Evolutionary conservation across 306 rosid species (phyloP).

Genomic region (barrel medic (Medicago truncatula)): MtrunA17r5.0-ANR NC_053042.1:15797501-15798000

Average conservation of each 20-base stretch:
- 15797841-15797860: not conserved
- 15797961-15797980: not conserved
- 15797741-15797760: not conserved
- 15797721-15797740: not conserved
- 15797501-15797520: not conserved
- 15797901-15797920: not conserved
- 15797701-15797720: not conserved
- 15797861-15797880: not conserved
- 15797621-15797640: not conserved
- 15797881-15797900: slow-evolving; percentile 20
- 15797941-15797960: not conserved
- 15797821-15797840: not conserved
- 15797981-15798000: slow-evolving; percentile 7
- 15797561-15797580: not conserved
- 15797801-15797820: slow-evolving; percentile 15
- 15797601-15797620: not conserved
- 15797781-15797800: slow-evolving; percentile 22
- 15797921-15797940: not conserved
- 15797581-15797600: not conserved
- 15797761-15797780: slow-evolving; percentile 14
- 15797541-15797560: not conserved
- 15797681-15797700: slow-evolving; percentile 13
- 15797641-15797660: not conserved
- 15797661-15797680: not conserved
- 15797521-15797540: not conserved